Evolutionary conservation across 768 basidiomycete species (phyloP), one percentile per base, ranked within the genome.

Genomic region (Neoboletus brunneissimus): DNA sequence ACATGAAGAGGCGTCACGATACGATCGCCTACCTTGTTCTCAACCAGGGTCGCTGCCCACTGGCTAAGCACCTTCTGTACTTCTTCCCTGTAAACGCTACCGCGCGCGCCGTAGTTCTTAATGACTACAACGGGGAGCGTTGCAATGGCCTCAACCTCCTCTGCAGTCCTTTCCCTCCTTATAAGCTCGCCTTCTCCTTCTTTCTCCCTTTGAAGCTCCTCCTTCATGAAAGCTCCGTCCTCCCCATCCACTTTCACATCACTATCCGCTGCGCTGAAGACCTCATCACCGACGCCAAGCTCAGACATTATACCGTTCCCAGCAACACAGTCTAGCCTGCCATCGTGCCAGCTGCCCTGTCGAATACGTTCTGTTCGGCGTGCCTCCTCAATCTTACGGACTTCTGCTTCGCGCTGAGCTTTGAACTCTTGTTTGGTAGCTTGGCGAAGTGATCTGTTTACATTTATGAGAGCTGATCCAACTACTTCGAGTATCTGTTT

Each of bases 301-400:
- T 95, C 94, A 48, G 82, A 81, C 75, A 97, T 94, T 47, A 90
- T 68, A 2, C 95, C 94, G 57, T 87, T 94, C 0, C 94, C 94
- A 2, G 91, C 86, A 32, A 95, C 73, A 56, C 84, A 86, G 66
- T 96, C 95, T 34, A 97, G 56, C 49, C 95, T 78, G 10, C 88
- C 89, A 66, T 98, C 95, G 62, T 94, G 92, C 85, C 87, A 94
- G 27, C 76, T 79, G 0, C 91, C 91, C n/a, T 73, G 63, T 20
- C 71, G 70, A 56, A 94, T 84, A 40, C 77, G 71, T 55, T 81
- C 75, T 16, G 76, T 75, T 23, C 71, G 69, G 12, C 71, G 67
- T 20, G 63, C 71, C 48, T 78, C 72, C 31, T 77, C 76, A 0
- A 74, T 70, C 23, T 75, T 74, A 5, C 65, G 56, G 32, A 71